These are phyloP conservation scores for Alternaria gaisen DNA, from an alignment of 2,329 filamentous ascomycete genomes.

Conservation along the genomic window DNA sequence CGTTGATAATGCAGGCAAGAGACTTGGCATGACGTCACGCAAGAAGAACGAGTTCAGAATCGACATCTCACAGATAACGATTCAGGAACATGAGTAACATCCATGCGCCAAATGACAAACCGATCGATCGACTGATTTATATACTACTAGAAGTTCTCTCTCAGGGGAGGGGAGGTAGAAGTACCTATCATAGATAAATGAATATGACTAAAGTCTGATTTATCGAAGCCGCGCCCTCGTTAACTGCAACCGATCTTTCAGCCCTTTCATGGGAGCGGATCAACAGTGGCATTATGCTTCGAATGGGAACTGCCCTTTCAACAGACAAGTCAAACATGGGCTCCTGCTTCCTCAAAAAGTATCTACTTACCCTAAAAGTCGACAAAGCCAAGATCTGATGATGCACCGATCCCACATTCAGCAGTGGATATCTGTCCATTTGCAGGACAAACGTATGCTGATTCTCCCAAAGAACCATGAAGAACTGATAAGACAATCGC, in stretches of 20 bases:
- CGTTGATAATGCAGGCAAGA: slow-evolving; percentile 4
- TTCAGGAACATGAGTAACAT: slow-evolving; percentile 1
- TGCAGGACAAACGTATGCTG: background rate
- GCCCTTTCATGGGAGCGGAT: background rate
- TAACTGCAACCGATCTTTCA: background rate
- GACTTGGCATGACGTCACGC: slow-evolving; percentile 21
- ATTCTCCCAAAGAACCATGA: background rate
- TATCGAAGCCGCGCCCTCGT: background rate
- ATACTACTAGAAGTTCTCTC: background rate
- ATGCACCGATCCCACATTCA: background rate
- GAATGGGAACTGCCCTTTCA: background rate
- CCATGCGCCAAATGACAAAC: background rate
- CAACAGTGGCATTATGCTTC: background rate
- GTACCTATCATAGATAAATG: background rate
- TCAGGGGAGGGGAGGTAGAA: slow-evolving; percentile 13
- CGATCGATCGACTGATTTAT: background rate
- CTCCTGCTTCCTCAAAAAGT: background rate
- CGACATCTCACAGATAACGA: slow-evolving; percentile 10
- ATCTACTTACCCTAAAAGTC: background rate
- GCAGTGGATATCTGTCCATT: background rate
- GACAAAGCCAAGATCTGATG: background rate
- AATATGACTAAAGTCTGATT: background rate
- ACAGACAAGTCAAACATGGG: background rate
- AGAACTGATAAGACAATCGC: background rate
- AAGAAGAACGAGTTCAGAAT: slow-evolving; percentile 1